Conservation (phyloP, 2,329 filamentous ascomycete genomes). For the Fusarium sp. region DNA sequence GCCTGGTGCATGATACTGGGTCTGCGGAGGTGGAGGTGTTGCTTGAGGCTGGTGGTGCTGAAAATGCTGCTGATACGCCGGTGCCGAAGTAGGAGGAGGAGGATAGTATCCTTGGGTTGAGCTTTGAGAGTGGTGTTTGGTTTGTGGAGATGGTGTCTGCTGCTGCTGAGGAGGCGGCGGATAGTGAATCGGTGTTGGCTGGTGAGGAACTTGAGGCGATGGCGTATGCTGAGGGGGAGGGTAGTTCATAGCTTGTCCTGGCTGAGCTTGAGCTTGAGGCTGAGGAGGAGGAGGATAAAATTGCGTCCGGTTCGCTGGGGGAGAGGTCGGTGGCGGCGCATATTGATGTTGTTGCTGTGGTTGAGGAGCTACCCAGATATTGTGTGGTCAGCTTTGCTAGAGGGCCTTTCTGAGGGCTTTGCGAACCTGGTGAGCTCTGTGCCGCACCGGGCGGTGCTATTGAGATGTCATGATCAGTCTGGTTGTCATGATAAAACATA, state of each 20-base stretch:
- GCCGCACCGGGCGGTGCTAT: slow-evolving; percentile 59
- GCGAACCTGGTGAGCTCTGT: slow-evolving; percentile 49
- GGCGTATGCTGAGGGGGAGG: slow-evolving; percentile 46
- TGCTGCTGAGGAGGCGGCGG: slow-evolving; percentile 45
- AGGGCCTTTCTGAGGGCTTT: slow-evolving; percentile 1
- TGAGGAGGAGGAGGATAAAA: slow-evolving; percentile 60
- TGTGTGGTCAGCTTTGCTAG: slow-evolving; percentile 27
- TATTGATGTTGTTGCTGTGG: slow-evolving; percentile 56
- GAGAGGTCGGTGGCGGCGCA: slow-evolving; percentile 62
- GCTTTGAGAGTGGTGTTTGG: slow-evolving; percentile 44
- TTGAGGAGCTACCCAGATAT: slow-evolving; percentile 39
- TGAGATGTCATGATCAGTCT: slow-evolving; percentile 42
- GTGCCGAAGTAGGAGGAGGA: slow-evolving; percentile 42
- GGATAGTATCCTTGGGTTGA: slow-evolving; percentile 38
- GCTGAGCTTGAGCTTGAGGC: slow-evolving; percentile 52
- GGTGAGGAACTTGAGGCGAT: slow-evolving; percentile 43
- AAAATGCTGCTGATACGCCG: slow-evolving; percentile 43
- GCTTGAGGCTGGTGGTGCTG: slow-evolving; percentile 46
- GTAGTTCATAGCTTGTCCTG: slow-evolving; percentile 49
- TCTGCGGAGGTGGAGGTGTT: slow-evolving; percentile 38
- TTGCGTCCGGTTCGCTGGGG: slow-evolving; percentile 60
- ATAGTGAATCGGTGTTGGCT: slow-evolving; percentile 35
- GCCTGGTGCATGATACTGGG: slow-evolving; percentile 46
- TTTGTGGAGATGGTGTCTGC: slow-evolving; percentile 41
- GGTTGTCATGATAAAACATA: slow-evolving; percentile 31